Evolutionary conservation across 1,284 basidiomycete genomes (phyloP).

Genomic region (Bjerkandera adusta): DNA sequence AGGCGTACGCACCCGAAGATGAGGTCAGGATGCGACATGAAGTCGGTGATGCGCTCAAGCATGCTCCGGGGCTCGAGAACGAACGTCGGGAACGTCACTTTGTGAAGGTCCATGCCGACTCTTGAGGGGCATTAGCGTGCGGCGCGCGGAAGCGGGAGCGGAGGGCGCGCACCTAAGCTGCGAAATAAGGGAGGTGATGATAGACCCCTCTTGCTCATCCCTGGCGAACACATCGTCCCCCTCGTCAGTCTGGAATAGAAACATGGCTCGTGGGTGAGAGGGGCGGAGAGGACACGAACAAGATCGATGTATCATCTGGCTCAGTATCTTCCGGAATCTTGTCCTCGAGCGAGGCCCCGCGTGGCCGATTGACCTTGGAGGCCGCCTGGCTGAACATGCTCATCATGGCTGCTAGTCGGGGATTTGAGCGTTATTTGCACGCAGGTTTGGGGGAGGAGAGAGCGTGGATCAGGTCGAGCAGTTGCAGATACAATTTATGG

Average conservation of each 20-base stretch:
- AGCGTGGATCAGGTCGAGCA: constrained; percentile 11
- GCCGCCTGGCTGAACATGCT: constrained; percentile 72
- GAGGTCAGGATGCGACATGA: constrained; percentile 98
- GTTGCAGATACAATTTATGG: constrained; percentile 4
- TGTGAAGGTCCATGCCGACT: constrained; percentile 94
- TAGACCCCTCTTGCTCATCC: constrained; percentile 80
- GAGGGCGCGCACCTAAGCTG: constrained; percentile 66
- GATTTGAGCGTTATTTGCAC: constrained; percentile 17
- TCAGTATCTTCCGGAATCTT: constrained; percentile 75
- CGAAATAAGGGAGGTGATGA: constrained; percentile 77
- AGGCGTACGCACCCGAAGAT: constrained; percentile 80
- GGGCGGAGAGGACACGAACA: constrained; percentile 51
- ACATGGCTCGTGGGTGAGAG: constrained; percentile 22
- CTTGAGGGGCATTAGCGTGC: constrained; percentile 35
- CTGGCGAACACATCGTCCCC: constrained; percentile 32
- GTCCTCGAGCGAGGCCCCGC: constrained; percentile 54
- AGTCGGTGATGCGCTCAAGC: constrained; percentile 97
- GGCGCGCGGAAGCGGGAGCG: background rate
- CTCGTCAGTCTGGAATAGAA: constrained; percentile 17
- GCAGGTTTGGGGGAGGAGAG: constrained; percentile 8
- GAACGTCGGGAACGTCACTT: constrained; percentile 93
- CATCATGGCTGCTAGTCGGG: constrained; percentile 54
- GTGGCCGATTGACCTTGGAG: constrained; percentile 54
- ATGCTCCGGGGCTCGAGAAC: constrained; percentile 93
- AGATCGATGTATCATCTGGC: constrained; percentile 80